Percentiles rank a stretch among this genome's conserved stretches.
Conservation (phyloP, 768 basidiomycete genomes). For the Hemileccinum impolitum region DNA sequence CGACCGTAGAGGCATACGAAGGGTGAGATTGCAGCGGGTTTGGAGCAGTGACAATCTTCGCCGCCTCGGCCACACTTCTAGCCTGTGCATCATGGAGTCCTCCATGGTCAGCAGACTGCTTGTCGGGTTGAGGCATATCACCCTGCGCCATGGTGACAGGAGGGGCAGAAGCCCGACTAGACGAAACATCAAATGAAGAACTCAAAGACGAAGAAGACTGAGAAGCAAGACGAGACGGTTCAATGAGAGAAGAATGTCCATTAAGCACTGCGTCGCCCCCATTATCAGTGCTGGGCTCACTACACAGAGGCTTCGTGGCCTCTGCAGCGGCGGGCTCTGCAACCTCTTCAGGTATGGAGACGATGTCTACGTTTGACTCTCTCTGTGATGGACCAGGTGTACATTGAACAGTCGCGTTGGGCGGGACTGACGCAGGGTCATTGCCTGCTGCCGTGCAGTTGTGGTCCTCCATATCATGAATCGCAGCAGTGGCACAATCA, state of each 20-base stretch:
- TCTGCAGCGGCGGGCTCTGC: conserved; percentile 15
- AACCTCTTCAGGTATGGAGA: conserved; percentile 19
- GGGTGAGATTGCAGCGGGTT: conserved; percentile 40
- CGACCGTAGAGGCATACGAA: conserved; percentile 51
- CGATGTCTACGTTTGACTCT: conserved; percentile 20
- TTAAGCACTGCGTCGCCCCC: conserved; percentile 13
- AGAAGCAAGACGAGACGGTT: conserved; percentile 31
- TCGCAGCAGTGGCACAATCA: conserved; percentile 11
- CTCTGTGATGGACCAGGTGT: conserved; percentile 14
- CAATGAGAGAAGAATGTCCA: conserved; percentile 23
- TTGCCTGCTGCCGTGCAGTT: conserved; percentile 16
- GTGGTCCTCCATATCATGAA: conserved; percentile 16
- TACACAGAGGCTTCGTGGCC: conserved; percentile 18
- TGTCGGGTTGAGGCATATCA: conserved; percentile 39
- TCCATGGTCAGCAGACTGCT: conserved; percentile 46
- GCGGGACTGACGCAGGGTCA: conserved; percentile 28
- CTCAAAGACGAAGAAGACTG: conserved; percentile 32
- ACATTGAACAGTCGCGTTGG: conserved; percentile 16
- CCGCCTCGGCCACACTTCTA: neutral
- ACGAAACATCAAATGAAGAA: conserved; percentile 44
- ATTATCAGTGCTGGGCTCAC: conserved; percentile 17
- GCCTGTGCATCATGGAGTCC: conserved; percentile 43
- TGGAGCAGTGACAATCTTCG: conserved; percentile 8
- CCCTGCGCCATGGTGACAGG: conserved; percentile 28
- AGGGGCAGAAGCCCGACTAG: conserved; percentile 39